phyloP scores from a whole-genome alignment of 139 green algal species.

The Picochlorum sp. region DNA sequence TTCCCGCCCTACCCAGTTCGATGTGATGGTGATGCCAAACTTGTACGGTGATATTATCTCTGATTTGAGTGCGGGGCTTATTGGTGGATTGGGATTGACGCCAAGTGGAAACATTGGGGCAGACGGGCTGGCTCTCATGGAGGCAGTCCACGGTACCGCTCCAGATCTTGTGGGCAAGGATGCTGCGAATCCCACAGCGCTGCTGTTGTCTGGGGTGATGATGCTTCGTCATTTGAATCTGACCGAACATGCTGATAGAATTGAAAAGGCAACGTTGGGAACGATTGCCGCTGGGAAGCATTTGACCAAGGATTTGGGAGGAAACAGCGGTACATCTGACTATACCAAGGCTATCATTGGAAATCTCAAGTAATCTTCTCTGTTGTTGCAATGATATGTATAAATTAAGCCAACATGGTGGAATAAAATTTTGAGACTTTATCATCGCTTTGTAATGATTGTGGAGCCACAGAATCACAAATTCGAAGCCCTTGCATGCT shows the following conservation, averaged over 20 bases:
- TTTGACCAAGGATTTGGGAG: slow-evolving; percentile 82
- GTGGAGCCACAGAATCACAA: slow-evolving; percentile 18
- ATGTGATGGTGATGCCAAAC: slow-evolving; percentile 96
- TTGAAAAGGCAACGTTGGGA: slow-evolving; percentile 67
- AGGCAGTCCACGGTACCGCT: slow-evolving; percentile 93
- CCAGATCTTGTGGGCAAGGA: slow-evolving; percentile 86
- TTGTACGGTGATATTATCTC: slow-evolving; percentile 96
- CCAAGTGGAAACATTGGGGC: slow-evolving; percentile 73
- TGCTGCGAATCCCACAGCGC: slow-evolving; percentile 89
- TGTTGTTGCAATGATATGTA: background rate
- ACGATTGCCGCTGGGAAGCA: slow-evolving; percentile 80
- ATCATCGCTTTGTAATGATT: slow-evolving; percentile 25
- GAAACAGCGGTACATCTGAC: slow-evolving; percentile 60
- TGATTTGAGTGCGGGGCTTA: slow-evolving; percentile 89
- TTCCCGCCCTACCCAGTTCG: slow-evolving; percentile 74
- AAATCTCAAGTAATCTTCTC: slow-evolving; percentile 1
- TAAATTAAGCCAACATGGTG: background rate
- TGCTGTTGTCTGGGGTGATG: slow-evolving; percentile 85
- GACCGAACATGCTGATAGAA: slow-evolving; percentile 7
- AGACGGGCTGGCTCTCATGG: slow-evolving; percentile 77
- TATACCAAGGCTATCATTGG: slow-evolving; percentile 88
- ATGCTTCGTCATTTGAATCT: slow-evolving; percentile 86
- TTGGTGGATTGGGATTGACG: slow-evolving; percentile 92
- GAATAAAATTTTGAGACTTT: slow-evolving; percentile 30
- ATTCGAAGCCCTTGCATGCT: slow-evolving; percentile 37